phyloP scores from a whole-genome alignment of 192 early-diverging fungal genomes.

The Coemansia sp. region DNA sequence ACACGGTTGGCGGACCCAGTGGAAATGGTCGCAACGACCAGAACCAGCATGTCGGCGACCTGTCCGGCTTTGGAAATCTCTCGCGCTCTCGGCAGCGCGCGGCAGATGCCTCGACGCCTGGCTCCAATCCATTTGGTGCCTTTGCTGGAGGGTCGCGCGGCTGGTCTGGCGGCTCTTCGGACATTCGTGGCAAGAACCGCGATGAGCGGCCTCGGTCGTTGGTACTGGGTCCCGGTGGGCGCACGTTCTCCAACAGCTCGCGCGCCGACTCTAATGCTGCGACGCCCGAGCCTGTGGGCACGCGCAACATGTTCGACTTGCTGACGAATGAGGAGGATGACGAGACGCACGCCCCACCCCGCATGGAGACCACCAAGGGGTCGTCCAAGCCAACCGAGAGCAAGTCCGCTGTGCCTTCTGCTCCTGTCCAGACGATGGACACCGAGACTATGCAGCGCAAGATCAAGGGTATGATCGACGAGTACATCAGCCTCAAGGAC shows the following conservation, averaged over 20 bases:
- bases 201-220: slow-evolving; percentile 29
- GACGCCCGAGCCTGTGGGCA: slow-evolving; percentile 52
- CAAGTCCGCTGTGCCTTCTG: background rate
- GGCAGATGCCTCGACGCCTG: slow-evolving; percentile 17
- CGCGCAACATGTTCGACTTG: slow-evolving; percentile 55
- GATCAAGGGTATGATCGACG: slow-evolving; percentile 62
- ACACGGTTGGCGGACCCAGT: slow-evolving; percentile 72
- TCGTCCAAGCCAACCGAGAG: slow-evolving; percentile 15
- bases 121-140: slow-evolving; percentile 40
- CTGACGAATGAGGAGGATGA: slow-evolving; percentile 51
- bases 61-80: slow-evolving; percentile 77
- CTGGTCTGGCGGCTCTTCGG: slow-evolving; percentile 35
- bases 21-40: slow-evolving; percentile 60
- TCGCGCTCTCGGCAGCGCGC: slow-evolving; percentile 57
- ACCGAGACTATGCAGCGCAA: slow-evolving; percentile 56
- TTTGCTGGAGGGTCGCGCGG: slow-evolving; percentile 57
- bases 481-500: slow-evolving; percentile 63
- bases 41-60: slow-evolving; percentile 68
- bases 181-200: slow-evolving; percentile 50
- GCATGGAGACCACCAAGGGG: slow-evolving; percentile 34
- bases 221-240: slow-evolving; percentile 35
- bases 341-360: slow-evolving; percentile 40
- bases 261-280: slow-evolving; percentile 52
- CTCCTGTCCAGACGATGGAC: slow-evolving; percentile 36
- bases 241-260: slow-evolving; percentile 53